Conservation (phyloP, 2,329 filamentous ascomycete species). For the Penicillium sp. region DNA sequence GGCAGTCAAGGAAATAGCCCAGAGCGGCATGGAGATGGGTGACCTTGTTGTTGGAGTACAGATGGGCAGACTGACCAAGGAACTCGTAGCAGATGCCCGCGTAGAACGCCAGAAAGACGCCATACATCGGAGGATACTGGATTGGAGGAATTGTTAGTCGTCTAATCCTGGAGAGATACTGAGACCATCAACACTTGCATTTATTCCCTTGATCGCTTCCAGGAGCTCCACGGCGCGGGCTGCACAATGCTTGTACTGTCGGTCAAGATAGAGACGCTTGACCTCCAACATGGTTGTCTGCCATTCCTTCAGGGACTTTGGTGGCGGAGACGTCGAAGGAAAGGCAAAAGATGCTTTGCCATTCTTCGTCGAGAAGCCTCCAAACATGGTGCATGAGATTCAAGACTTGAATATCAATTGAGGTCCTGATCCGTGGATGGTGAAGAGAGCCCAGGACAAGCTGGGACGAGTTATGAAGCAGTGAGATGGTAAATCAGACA, state of each 20-base stretch:
- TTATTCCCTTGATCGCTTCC: constrained; percentile 23
- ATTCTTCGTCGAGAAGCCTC: constrained; percentile 23
- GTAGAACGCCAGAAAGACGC: constrained; percentile 51
- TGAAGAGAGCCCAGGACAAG: neutral
- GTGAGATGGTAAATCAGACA: too few species aligned
- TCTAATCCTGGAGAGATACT: neutral
- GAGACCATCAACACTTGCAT: constrained; percentile 24
- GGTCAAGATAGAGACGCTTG: constrained; percentile 40
- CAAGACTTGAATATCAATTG: neutral
- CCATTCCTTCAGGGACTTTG: constrained; percentile 36
- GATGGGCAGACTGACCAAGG: constrained; percentile 50
- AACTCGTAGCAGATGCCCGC: constrained; percentile 50
- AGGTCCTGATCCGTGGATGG: neutral
- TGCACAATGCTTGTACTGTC: constrained; percentile 47
- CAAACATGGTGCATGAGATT: constrained; percentile 12
- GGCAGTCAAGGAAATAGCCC: constrained; percentile 42
- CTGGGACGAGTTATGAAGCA: too few species aligned
- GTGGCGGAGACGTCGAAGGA: constrained; percentile 16
- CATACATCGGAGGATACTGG: constrained; percentile 39
- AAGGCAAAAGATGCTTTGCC: constrained; percentile 23
- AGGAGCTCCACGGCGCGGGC: constrained; percentile 36
- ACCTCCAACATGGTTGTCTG: constrained; percentile 33
- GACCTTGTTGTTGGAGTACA: constrained; percentile 50
- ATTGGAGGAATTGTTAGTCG: constrained; percentile 4
- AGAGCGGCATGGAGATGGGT: constrained; percentile 44